phyloP scores from a whole-genome alignment of 495 filamentous ascomycete species.

The Staphylotrichum tortipilum region DNA sequence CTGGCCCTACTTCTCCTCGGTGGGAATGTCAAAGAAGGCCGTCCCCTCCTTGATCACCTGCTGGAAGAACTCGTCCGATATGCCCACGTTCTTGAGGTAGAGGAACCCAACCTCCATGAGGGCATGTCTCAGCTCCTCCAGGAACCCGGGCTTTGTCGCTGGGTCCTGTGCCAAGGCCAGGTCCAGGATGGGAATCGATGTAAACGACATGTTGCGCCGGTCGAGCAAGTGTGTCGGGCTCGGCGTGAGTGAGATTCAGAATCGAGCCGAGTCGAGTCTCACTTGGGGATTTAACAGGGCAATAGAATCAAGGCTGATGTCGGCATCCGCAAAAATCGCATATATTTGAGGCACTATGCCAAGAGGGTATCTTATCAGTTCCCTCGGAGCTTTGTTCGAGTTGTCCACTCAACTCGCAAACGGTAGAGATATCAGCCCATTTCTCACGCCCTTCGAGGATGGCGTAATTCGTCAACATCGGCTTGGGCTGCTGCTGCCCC shows the following conservation, averaged over 20 bases:
- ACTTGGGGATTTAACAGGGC: too few relatives aligned
- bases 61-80: constrained; percentile 55
- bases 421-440: constrained; percentile 9
- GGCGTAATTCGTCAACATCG: constrained; percentile 27
- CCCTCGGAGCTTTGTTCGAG: not conserved
- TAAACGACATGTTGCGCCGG: constrained; percentile 50
- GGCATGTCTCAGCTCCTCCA: constrained; percentile 64
- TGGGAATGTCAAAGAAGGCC: constrained; percentile 72
- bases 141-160: constrained; percentile 65
- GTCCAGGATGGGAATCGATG: constrained; percentile 71
- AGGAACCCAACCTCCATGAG: constrained; percentile 89
- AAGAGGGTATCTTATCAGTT: constrained; percentile 8
- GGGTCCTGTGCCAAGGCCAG: constrained; percentile 54
- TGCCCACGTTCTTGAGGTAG: constrained; percentile 78
- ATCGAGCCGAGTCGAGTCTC: too few relatives aligned
- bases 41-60: constrained; percentile 61
- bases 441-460: constrained; percentile 11
- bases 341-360: constrained; percentile 3
- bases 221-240: not conserved
- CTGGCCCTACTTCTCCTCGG: constrained; percentile 59
- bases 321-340: not conserved
- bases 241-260: too few relatives aligned
- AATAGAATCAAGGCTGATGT: not conserved
- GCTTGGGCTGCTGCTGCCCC: constrained; percentile 8
- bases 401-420: not conserved